These are phyloP conservation scores for Colletotrichum sojae DNA, from an alignment of 2,329 filamentous ascomycete genomes.

Conservation along the genomic window DNA sequence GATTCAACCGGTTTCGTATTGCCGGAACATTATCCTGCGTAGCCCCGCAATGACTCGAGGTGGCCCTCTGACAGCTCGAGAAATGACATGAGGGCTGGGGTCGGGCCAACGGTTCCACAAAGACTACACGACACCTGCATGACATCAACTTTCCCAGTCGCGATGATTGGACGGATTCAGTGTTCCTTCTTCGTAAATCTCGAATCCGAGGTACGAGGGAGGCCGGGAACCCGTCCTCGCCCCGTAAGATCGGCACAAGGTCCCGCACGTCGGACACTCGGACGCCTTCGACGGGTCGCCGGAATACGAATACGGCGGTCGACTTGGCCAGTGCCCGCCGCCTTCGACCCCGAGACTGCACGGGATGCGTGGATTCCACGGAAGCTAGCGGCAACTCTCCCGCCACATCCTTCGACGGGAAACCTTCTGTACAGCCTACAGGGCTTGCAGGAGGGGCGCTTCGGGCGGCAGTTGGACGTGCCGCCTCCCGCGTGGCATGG, in stretches of 20 bases:
- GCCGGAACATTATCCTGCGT: too few relatives aligned
- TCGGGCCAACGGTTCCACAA: conserved; percentile 2
- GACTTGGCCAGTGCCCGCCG: not conserved
- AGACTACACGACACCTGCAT: conserved; percentile 8
- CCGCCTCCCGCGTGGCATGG: not conserved
- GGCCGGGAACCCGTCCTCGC: not conserved
- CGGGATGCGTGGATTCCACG: not conserved
- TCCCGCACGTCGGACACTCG: conserved; percentile 10
- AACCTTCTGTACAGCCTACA: not conserved
- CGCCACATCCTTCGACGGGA: not conserved
- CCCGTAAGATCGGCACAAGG: conserved; percentile 5
- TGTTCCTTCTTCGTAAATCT: conserved; percentile 13
- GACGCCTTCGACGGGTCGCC: conserved; percentile 13
- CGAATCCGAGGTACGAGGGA: conserved; percentile 10
- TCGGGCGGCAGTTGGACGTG: conserved; percentile 5
- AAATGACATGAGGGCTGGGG: not conserved
- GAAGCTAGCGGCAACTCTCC: not conserved
- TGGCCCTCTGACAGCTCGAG: not conserved
- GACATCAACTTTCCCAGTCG: not conserved
- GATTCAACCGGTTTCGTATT: too few relatives aligned
- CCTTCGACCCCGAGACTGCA: not conserved
- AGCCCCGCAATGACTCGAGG: too few relatives aligned
- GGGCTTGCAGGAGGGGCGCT: not conserved
- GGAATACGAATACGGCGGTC: conserved; percentile 27
- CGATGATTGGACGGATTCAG: not conserved